These are phyloP conservation scores for Russula emetica DNA, from an alignment of 768 basidiomycete species.

Conservation along the genomic window DNA sequence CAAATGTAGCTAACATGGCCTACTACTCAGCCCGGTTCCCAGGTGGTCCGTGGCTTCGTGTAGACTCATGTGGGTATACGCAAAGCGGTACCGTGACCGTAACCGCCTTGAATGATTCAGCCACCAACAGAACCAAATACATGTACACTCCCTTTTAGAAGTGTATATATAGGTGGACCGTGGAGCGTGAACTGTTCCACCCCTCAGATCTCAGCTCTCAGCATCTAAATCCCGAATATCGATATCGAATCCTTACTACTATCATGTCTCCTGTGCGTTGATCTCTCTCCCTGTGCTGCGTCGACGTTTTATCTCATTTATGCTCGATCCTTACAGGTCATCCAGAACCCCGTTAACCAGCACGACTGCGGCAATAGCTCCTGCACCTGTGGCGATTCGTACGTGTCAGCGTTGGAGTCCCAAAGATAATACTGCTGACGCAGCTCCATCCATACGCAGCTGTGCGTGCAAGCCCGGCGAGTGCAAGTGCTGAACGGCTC, in stretches of 20 bases:
- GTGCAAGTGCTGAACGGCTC: slow-evolving; percentile 12
- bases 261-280: neutral
- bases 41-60: too few relatives aligned
- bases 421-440: neutral
- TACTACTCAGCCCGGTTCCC: too few relatives aligned
- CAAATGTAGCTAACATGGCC: too few relatives aligned
- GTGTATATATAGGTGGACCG: neutral
- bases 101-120: too few relatives aligned
- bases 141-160: neutral
- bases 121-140: neutral
- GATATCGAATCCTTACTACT: neutral
- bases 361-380: neutral
- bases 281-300: neutral
- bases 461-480: neutral
- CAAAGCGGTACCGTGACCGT: too few relatives aligned
- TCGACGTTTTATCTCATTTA: neutral
- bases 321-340: neutral
- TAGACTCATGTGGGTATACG: too few relatives aligned
- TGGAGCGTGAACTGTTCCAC: too few relatives aligned
- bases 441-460: neutral
- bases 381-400: neutral
- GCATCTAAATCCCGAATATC: neutral
- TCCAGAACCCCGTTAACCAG: slow-evolving; percentile 3
- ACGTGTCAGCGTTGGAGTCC: neutral
- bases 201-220: neutral